Base-by-base conservation (phyloP, 164 flowering plant species). In the Umbellularia californica region DNA sequence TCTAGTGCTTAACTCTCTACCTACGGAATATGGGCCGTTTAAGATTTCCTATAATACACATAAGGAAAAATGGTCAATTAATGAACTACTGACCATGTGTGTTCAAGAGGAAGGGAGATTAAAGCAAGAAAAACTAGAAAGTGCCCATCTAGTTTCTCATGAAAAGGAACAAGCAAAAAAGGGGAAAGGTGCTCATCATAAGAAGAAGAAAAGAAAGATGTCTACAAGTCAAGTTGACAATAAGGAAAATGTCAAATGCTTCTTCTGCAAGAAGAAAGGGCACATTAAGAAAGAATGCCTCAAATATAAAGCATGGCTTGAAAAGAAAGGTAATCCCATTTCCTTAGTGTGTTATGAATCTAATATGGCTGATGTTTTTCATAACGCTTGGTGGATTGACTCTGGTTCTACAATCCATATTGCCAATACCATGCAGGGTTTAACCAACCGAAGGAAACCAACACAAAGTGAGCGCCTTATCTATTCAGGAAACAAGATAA, bases 41-140 rank as follows among this genome's bases (percentile, higher is more conserved):
- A 74, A 68, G 33, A 74, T 68, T 30, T 68, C 50, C 22, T 74
- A 74, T 41, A 74, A 74, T 17, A 33, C 52, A 2, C 3, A 2
- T 27, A 2, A 27, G 13, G 3, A 64, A 27, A 27, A 27, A 27
- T 58, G 4, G 3, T 58, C 63, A 58, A 15, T 58, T 58, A 14
- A 58, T 58, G 22, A 58, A 58, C n/a, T 58, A 58, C 0, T 58
- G 63, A 20, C 22, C 20, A 58, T 19, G 55, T 68, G 70, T 33
- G 55, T 41, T 30, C 23, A 68, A 35, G 70, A 68, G 35, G 70
- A 64, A 64, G 19, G 33, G 13, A 23, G 67, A 64, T 64, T 64
- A 2, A 64, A 64, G 67, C 12, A 64, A 23, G 67, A 64, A 12
- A 64, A 64, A 64, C 67, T 64, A 64, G 67, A 64, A 22, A 22